Evolutionary conservation across 139 green algal species (phyloP), one percentile per base, ranked within the genome.

Genomic region (Chlamydomonas sp.): DNA sequence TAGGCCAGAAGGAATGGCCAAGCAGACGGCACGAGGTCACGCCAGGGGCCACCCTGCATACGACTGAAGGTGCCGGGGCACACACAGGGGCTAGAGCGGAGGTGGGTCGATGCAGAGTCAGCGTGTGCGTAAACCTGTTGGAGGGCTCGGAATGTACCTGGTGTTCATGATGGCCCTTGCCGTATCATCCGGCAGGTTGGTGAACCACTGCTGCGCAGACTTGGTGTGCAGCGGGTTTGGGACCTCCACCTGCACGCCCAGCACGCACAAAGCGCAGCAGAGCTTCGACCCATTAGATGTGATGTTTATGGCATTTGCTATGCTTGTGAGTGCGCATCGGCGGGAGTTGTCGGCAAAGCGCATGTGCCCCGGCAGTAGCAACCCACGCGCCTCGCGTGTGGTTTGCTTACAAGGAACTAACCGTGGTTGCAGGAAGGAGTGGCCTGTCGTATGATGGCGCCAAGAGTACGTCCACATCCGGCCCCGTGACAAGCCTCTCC

Each of bases 141-240:
- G 31, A 49, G 58, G n/a, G 4, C 59, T 15, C 17, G 6, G 5
- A 20, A 71, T 67, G 15, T 6, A 90, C 90, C 90, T 80, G 15
- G 89, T 88, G 66, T 88, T 75, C 59, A 93, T 85, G 31, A 93
- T 90, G 31, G 86, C 86, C 20, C 78, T 77, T 1, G 90, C 90
- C 0, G 90, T 93, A 59, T 91, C 90, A 67, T 93, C 90, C 0
- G 90, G 90, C 31, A 93, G 79, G 57, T 78, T 60, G n/a, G 83
- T 91, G 66, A 93, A 93, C 86, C 86, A 93, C 49, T 93, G 86
- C 79, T 93, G 86, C 0, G 90, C 90, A 3, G 63, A 86, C 9
- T 75, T 78, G 7, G 79, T 87, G 67, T 85, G 87, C 8, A 88
- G 61, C 0, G 90, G 90, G 64, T 87, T 93, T 1, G 72, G 74